Evolutionary conservation across 306 rosid genomes (phyloP), one percentile per base, ranked within the genome.

Genomic region (Acacia acuminata): DNA sequence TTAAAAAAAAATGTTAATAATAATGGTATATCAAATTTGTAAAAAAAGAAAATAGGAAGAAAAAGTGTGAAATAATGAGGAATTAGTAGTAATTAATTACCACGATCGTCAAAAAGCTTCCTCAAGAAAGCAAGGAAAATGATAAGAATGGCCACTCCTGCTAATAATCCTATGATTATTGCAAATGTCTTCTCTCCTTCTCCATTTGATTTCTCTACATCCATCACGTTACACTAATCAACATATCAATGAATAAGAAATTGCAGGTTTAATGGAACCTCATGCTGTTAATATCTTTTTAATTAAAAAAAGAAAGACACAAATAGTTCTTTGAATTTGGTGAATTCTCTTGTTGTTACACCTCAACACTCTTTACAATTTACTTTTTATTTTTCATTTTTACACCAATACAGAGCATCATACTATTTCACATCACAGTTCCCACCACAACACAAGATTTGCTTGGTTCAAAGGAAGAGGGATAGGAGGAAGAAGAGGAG

Each of bases 101-200:
- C 99, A 20, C 85, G 84, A 71, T 71, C 75, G 58, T 81, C 92
- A 1, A 87, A 89, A 47, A 93, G 82, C 83, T 84, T 93, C 80
- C 92, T 83, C 14, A 96, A 25, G 87, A 96, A 96, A 40, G 90
- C 84, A 20, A 93, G 88, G 83, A 93, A 93, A 77, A 96, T 90
- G 45, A 96, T 92, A 25, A 96, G 85, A 4, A 96, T 76, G 34
- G 98, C 98, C 34, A 93, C 94, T 47, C 90, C 99, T 3, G 99
- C 97, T 82, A 96, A 76, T 83, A 96, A 82, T 68, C 99, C 99
- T 65, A 96, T 83, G 68, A 96, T 93, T 76, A 96, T 82, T 25
- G 99, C 99, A 84, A 96, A 96, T 77, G 97, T 96, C 88, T 96
- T 96, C 85, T 92, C 96, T 20, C 94, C 93, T 5, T 85, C 88